A percentile compares a stretch with the other conserved stretches of the same genome.
These are phyloP conservation scores for Pezicula rhizophila DNA, from an alignment of 2,329 filamentous ascomycete species.

Conservation along the genomic window DNA sequence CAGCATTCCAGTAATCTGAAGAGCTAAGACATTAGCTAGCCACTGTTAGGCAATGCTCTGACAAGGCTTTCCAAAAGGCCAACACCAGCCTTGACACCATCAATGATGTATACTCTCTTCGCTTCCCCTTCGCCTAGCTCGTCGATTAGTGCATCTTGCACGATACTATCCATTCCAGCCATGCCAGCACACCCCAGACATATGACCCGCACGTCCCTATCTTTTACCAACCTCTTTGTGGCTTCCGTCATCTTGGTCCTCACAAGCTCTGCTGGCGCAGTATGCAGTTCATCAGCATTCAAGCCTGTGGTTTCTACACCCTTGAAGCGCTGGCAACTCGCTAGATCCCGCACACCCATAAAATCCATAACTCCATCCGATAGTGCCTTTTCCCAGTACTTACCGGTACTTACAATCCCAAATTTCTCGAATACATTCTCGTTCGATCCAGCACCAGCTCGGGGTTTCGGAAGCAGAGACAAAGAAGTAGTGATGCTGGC, in stretches of 20 bases:
- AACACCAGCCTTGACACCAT: slow-evolving; percentile 70
- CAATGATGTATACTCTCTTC: slow-evolving; percentile 61
- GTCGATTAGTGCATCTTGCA: slow-evolving; percentile 62
- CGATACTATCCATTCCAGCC: slow-evolving; percentile 75
- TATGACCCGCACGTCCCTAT: slow-evolving; percentile 56
- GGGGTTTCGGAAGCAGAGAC: slow-evolving; percentile 31
- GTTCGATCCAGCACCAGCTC: slow-evolving; percentile 3
- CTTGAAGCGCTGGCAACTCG: slow-evolving; percentile 47
- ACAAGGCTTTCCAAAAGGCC: slow-evolving; percentile 21
- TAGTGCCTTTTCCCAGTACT: slow-evolving; percentile 74
- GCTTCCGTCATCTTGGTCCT: slow-evolving; percentile 61
- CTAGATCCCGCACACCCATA: slow-evolving; percentile 43
- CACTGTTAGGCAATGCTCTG: slow-evolving; percentile 12
- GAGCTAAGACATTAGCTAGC: not conserved
- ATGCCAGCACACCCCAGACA: slow-evolving; percentile 89
- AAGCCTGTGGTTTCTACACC: slow-evolving; percentile 80
- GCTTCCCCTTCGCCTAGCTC: slow-evolving; percentile 56
- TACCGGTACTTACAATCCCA: slow-evolving; percentile 84
- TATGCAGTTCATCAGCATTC: slow-evolving; percentile 73
- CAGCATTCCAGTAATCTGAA: not conserved
- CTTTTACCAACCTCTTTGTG: slow-evolving; percentile 56
- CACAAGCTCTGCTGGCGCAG: slow-evolving; percentile 58
- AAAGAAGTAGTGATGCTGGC: slow-evolving; percentile 56
- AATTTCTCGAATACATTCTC: slow-evolving; percentile 44
- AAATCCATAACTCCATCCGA: slow-evolving; percentile 57